Percentiles rank a stretch among this genome's conserved stretches.
Evolutionary conservation across 306 rosid genomes (phyloP).

Genomic region (Astragalus glycyphyllos): DNA sequence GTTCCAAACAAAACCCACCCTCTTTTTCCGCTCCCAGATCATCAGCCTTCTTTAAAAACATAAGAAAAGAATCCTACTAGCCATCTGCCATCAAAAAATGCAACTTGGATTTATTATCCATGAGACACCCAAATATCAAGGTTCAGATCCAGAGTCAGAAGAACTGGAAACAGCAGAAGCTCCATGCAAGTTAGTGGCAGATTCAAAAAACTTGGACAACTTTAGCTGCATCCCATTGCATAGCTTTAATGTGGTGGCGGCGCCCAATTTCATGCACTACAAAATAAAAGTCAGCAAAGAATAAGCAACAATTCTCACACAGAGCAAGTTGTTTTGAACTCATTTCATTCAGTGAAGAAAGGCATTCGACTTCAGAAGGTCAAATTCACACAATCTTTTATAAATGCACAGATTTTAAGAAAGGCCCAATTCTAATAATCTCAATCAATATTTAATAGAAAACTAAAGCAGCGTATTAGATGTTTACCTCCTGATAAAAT

Average conservation of each 20-base stretch:
- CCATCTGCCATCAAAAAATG: conserved; percentile 77
- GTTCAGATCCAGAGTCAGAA: conserved; percentile 79
- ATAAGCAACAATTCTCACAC: conserved; percentile 26
- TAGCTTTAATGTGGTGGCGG: conserved; percentile 61
- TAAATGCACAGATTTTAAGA: not conserved
- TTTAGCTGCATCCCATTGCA: conserved; percentile 74
- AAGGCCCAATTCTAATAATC: conserved; percentile 12
- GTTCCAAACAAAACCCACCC: conserved; percentile 75
- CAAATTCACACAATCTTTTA: not conserved
- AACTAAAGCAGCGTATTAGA: conserved; percentile 5
- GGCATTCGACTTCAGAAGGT: conserved; percentile 5
- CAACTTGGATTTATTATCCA: conserved; percentile 61
- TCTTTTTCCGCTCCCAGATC: conserved; percentile 61
- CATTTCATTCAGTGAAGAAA: not conserved
- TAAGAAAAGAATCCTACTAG: conserved; percentile 61
- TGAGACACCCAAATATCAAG: conserved; percentile 56
- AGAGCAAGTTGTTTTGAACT: conserved; percentile 27
- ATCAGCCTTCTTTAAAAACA: conserved; percentile 64
- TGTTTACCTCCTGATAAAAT: conserved; percentile 75
- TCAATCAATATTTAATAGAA: not conserved
- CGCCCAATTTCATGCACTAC: conserved; percentile 68
- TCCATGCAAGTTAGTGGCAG: conserved; percentile 66
- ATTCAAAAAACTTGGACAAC: conserved; percentile 67
- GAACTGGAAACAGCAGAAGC: conserved; percentile 72
- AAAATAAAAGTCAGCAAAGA: conserved; percentile 33